Evolutionary conservation across 1,284 basidiomycete genomes (phyloP).

Genomic region (Anthracocystis walkeri): DNA sequence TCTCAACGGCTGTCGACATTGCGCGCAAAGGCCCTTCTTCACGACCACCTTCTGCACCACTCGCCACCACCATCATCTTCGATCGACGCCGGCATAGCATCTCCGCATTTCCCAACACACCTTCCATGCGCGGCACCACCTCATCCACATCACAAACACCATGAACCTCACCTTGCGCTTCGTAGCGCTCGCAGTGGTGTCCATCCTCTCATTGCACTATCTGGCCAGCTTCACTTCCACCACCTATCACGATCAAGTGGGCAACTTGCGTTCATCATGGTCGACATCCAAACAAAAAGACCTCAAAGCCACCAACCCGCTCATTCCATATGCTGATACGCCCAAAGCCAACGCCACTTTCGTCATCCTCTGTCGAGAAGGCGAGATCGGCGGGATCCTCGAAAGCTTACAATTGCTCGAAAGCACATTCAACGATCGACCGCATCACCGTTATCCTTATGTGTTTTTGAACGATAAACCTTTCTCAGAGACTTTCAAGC

Average conservation of each 20-base stretch:
- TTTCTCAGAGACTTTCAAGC: constrained; percentile 70
- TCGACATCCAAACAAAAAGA: neutral
- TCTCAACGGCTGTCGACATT: too few species aligned
- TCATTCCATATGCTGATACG: constrained; percentile 15
- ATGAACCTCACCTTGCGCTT: constrained; percentile 36
- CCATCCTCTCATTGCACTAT: constrained; percentile 40
- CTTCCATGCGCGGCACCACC: constrained; percentile 1
- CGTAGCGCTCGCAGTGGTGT: constrained; percentile 28
- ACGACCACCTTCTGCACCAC: neutral
- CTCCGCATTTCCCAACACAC: neutral
- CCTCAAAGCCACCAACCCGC: constrained; percentile 3
- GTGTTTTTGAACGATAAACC: constrained; percentile 70
- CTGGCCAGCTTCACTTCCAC: constrained; percentile 28
- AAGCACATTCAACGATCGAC: constrained; percentile 64
- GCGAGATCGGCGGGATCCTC: constrained; percentile 64
- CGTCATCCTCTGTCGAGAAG: constrained; percentile 67
- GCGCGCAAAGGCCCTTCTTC: too few species aligned
- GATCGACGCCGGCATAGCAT: neutral
- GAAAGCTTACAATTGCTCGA: constrained; percentile 55
- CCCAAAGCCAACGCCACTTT: constrained; percentile 69
- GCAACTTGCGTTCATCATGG: constrained; percentile 20
- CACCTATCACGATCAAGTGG: constrained; percentile 31
- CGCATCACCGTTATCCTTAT: constrained; percentile 67
- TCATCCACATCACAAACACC: neutral
- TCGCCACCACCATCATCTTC: constrained; percentile 1